A percentile compares a stretch with the other conserved stretches of the same genome.
These are phyloP conservation scores for Lasiodiplodia hormozganensis DNA, from an alignment of 2,329 filamentous ascomycete genomes.

Conservation along the genomic window DNA sequence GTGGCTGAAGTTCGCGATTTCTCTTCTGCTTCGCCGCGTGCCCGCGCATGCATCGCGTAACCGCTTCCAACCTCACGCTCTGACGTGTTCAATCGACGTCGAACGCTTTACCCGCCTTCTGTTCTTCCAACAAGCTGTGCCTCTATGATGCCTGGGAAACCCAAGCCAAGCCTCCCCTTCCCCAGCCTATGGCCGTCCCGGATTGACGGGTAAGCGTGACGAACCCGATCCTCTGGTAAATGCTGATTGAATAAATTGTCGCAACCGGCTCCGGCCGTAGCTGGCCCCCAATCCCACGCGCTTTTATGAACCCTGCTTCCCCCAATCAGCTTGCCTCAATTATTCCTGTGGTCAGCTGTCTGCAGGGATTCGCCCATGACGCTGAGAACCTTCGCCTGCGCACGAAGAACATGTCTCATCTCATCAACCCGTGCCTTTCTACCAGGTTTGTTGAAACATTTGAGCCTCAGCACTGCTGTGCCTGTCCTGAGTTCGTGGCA, in stretches of 20 bases:
- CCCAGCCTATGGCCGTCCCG: constrained; percentile 20
- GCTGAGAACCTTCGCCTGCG: not conserved
- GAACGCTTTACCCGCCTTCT: not conserved
- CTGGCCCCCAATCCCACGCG: not conserved
- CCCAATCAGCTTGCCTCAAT: not conserved
- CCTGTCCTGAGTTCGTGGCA: constrained; percentile 17
- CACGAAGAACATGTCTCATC: not conserved
- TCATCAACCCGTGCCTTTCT: not conserved
- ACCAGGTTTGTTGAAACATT: not conserved
- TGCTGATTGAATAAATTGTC: constrained; percentile 1
- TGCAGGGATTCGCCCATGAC: not conserved
- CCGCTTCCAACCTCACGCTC: not conserved
- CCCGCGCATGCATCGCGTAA: not conserved
- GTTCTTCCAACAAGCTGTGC: not conserved
- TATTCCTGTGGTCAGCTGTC: not conserved
- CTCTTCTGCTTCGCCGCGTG: not conserved
- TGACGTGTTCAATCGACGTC: constrained; percentile 9
- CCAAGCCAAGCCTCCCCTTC: not conserved
- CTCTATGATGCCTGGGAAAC: not conserved
- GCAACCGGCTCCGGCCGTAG: constrained; percentile 1
- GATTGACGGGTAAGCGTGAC: constrained; percentile 24
- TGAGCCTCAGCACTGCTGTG: constrained; percentile 14
- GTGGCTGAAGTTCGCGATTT: not conserved
- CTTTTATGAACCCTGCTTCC: not conserved
- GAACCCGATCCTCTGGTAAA: constrained; percentile 9